Base-by-base conservation (phyloP, 345 rosid genomes). In the Lepidium africanum region DNA sequence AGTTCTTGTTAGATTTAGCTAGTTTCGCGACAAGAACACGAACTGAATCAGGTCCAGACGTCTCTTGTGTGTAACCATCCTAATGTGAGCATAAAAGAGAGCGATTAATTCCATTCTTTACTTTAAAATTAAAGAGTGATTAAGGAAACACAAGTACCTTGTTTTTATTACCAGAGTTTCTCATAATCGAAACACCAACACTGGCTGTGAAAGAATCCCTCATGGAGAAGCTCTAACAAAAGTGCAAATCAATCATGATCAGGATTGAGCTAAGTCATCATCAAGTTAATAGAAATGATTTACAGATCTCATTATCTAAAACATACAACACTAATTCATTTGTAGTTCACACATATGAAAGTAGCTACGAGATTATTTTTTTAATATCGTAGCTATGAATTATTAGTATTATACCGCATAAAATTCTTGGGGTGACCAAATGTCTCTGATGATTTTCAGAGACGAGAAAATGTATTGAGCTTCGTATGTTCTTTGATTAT, bases 161-260 rank as follows among this genome's bases (percentile, higher is more conserved):
- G 9, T 51, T 66, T n/a, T 66, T 66, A 10, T 67, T 79, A 21
- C 48, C 52, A 21, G 71, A 71, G 41, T 81, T 85, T 3, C 76
- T 71, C 92, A 93, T 87, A 55, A 75, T 83, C 36, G 98, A 90
- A 53, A 82, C 83, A 11, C 92, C 98, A 5, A 93, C 92, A 39
- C 97, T 94, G 4, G 88, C 76, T 39, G 85, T 77, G 53, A 93
- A 93, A 11, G 98, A 88, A 51, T 90, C 97, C 98, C 98, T 90
- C 98, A 93, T 90, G 85, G 79, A 90, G 70, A 79, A 88, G 80
- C 87, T 87, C 96, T 88, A 67, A 70, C 69, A 47, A 66, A 52
- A 27, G 9, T 13, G 9, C 10, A 54, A 30, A 14, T 27, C 5
- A 27, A 6, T 27, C 32, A 27, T 27, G 32, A 27, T 27, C 32